Evolutionary conservation across 768 basidiomycete genomes (phyloP).

Genomic region (Trametes elegans): DNA sequence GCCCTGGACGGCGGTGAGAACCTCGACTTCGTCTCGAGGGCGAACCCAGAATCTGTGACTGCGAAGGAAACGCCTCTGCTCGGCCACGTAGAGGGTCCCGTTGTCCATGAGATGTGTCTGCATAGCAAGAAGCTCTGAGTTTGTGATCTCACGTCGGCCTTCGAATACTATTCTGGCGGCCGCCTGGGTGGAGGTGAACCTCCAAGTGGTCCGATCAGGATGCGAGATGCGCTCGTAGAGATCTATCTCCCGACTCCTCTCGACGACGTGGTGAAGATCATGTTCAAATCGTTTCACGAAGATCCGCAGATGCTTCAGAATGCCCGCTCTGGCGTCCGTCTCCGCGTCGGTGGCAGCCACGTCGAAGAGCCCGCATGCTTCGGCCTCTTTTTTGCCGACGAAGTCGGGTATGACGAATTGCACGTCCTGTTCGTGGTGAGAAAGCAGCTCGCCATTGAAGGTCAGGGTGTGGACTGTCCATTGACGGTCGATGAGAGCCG

Average conservation of each 20-base stretch:
- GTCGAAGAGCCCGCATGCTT: conserved; percentile 43
- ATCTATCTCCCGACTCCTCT: conserved; percentile 24
- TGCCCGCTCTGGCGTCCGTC: conserved; percentile 59
- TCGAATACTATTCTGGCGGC: conserved; percentile 40
- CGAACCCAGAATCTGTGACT: conserved; percentile 61
- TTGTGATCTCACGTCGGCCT: conserved; percentile 18
- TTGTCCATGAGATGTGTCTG: conserved; percentile 67
- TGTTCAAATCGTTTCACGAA: conserved; percentile 49
- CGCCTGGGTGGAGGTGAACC: conserved; percentile 49
- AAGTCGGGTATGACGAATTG: conserved; percentile 61
- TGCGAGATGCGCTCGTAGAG: conserved; percentile 47
- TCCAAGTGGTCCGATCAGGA: conserved; percentile 50
- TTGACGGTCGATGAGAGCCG: not conserved
- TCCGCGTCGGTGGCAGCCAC: conserved; percentile 32
- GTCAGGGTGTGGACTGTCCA: conserved; percentile 14
- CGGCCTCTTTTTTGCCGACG: conserved; percentile 42
- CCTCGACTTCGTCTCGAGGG: conserved; percentile 53
- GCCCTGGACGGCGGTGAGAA: conserved; percentile 44
- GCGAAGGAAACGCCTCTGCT: conserved; percentile 42
- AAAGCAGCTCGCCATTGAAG: conserved; percentile 50
- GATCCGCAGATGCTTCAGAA: conserved; percentile 57
- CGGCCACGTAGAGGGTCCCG: conserved; percentile 51
- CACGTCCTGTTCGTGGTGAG: conserved; percentile 50
- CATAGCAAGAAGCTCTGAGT: conserved; percentile 45
- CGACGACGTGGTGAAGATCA: conserved; percentile 31